phyloP scores from a whole-genome alignment of 257 asterid species.

The Rauvolfia tetraphylla region DNA sequence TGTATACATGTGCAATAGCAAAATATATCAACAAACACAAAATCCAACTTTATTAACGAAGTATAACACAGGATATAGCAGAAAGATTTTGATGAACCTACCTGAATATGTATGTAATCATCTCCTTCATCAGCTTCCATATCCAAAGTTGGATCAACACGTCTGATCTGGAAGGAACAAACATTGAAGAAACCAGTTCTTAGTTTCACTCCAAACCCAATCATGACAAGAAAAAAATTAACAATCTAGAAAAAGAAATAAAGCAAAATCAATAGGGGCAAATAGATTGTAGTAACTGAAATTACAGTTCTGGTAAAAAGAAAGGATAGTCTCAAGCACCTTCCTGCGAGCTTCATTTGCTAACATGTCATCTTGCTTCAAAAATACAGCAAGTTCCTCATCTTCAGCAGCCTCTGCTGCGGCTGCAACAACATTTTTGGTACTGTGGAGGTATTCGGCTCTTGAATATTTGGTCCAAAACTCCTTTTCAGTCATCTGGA shows the following conservation, averaged over 20 bases:
- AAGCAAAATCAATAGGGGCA: background rate
- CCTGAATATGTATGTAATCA: constrained; percentile 89
- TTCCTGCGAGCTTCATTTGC: constrained; percentile 88
- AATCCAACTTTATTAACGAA: background rate
- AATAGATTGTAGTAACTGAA: background rate
- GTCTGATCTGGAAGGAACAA: constrained; percentile 62
- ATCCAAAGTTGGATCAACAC: constrained; percentile 93
- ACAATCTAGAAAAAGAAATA: background rate
- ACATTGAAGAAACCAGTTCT: constrained; percentile 18
- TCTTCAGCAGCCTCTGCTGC: constrained; percentile 99
- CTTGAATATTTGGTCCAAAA: constrained; percentile 98
- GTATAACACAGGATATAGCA: background rate
- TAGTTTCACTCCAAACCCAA: constrained; percentile 1
- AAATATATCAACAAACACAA: background rate
- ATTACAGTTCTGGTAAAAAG: background rate
- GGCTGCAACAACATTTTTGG: constrained; percentile 86
- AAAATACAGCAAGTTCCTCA: constrained; percentile 95
- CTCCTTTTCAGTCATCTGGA: constrained; percentile 87
- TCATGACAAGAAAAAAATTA: background rate
- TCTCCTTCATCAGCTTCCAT: constrained; percentile 96
- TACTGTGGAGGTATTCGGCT: constrained; percentile 93
- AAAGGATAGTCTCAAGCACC: constrained; percentile 39
- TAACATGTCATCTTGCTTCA: constrained; percentile 87
- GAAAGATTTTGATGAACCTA: constrained; percentile 25
- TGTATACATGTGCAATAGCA: background rate